A percentile compares a stretch with the other conserved stretches of the same genome.
Evolutionary conservation across 2,329 filamentous ascomycete genomes (phyloP).

Genomic region (Huntiella abstrusa): DNA sequence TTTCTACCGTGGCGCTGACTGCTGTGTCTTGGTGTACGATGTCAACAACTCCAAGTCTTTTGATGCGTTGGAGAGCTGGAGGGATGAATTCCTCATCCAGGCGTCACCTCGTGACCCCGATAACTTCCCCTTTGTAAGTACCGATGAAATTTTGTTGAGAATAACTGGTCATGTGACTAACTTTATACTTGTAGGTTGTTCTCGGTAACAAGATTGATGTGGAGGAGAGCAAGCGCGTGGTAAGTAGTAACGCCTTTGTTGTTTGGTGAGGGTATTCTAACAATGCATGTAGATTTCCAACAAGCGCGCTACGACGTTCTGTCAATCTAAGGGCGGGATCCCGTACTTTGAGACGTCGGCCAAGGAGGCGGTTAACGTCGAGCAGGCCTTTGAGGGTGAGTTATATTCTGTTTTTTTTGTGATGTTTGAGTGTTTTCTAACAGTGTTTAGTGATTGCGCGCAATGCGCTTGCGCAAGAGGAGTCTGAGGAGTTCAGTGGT

Average conservation of each 20-base stretch:
- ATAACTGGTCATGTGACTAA: neutral
- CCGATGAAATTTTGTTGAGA: neutral
- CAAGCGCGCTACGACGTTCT: constrained; percentile 93
- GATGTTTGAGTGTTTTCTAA: neutral
- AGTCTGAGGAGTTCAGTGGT: constrained; percentile 91
- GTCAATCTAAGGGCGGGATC: constrained; percentile 90
- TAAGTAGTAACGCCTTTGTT: constrained; percentile 24
- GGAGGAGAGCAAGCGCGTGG: constrained; percentile 86
- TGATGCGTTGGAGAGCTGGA: constrained; percentile 93
- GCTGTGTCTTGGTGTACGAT: constrained; percentile 93
- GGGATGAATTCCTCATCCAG: constrained; percentile 95
- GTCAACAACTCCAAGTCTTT: constrained; percentile 99
- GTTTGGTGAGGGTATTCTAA: neutral
- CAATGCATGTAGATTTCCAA: constrained; percentile 52
- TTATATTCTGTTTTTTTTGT: neutral
- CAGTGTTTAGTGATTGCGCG: constrained; percentile 62
- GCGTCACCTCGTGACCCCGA: constrained; percentile 91
- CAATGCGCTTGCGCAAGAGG: constrained; percentile 88
- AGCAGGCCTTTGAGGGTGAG: constrained; percentile 54
- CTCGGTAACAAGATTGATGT: constrained; percentile 98
- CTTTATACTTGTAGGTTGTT: constrained; percentile 44
- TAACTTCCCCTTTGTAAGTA: constrained; percentile 84
- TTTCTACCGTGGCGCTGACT: constrained; percentile 94
- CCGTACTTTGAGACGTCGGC: constrained; percentile 99
- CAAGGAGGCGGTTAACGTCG: constrained; percentile 96